Conservation (phyloP, 139 green algal species). For the Astrephomene gubernaculifera region DNA sequence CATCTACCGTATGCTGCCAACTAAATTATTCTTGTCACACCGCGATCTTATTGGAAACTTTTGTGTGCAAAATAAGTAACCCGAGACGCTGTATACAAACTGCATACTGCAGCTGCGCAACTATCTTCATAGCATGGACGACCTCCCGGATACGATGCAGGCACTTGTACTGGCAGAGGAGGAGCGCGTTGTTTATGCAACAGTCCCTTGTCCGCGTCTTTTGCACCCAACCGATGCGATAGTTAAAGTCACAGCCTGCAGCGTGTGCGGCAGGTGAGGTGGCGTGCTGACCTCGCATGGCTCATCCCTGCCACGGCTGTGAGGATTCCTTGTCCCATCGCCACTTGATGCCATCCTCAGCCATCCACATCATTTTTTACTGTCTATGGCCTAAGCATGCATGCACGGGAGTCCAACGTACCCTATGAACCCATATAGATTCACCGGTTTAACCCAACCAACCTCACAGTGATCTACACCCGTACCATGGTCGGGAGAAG, state of each 20-base stretch:
- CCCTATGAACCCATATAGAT: neutral
- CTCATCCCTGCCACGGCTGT: neutral
- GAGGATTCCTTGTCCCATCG: too few relatives aligned
- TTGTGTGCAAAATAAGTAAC: too few relatives aligned
- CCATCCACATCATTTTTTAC: neutral
- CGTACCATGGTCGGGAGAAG: slow-evolving; percentile 46
- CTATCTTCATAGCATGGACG: neutral
- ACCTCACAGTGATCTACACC: slow-evolving; percentile 39
- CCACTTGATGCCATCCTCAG: neutral
- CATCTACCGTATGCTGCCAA: too few relatives aligned
- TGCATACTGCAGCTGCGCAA: too few relatives aligned
- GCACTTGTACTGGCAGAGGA: slow-evolving; percentile 24
- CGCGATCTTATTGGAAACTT: too few relatives aligned
- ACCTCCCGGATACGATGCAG: neutral
- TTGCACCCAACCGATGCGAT: slow-evolving; percentile 38
- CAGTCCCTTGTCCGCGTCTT: slow-evolving; percentile 17
- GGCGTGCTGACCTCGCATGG: too few relatives aligned
- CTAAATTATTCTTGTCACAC: too few relatives aligned
- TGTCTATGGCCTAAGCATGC: too few relatives aligned
- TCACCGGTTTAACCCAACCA: neutral
- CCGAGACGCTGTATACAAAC: too few relatives aligned
- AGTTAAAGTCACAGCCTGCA: slow-evolving; percentile 27
- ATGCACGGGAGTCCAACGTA: too few relatives aligned
- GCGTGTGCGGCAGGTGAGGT: slow-evolving; percentile 37
- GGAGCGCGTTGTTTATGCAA: neutral